Base-by-base conservation (phyloP, 2,329 filamentous ascomycete species). In the Claviceps purpurea region DNA sequence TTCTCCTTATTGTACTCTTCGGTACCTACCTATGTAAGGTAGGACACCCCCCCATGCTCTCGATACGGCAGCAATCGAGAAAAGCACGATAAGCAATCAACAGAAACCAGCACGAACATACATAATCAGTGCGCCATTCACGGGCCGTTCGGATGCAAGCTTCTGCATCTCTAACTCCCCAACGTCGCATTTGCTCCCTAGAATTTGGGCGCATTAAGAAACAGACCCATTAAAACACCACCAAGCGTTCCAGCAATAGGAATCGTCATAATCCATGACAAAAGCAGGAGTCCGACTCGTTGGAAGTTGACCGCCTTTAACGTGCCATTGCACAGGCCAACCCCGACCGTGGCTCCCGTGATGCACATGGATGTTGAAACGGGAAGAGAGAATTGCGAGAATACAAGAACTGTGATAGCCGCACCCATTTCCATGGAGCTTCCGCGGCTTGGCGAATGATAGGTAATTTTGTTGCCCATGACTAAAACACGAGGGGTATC, bases 351-450 rank as follows among this genome's bases (percentile, higher is more conserved):
- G 30, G 85, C 85, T 51, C 86, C 85, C 1, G 85, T 89, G 66
- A 89, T 88, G 66, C 85, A 89, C 85, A 84, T 84, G 18, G 81
- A 82, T 2, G 84, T 89, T 0, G 85, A 89, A 24, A 89, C 85
- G 40, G 85, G 85, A 0, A 89, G 81, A 1, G 77, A 79, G 73
- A 76, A 87, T 64, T 87, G 84, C 0, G 84, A 87, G 73, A 87
- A 87, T 64, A 89, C 68, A 26, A 89, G 77, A 55, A 89, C 79
- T 10, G 85, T 89, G 58, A 89, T 80, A 58, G 85, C 84, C 44
- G 85, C 84, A 47, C 85, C 85, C 77, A 89, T 79, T 64, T 89
- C 85, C 85, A 89, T 89, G 49, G 83, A 87, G 59, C 71, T 86
- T 49, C 72, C 74, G 58, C 74, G 68, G 58, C 66, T 71, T 26